Base-by-base conservation (phyloP, 441 rosid genomes). In the Erysimum cheiri region DNA sequence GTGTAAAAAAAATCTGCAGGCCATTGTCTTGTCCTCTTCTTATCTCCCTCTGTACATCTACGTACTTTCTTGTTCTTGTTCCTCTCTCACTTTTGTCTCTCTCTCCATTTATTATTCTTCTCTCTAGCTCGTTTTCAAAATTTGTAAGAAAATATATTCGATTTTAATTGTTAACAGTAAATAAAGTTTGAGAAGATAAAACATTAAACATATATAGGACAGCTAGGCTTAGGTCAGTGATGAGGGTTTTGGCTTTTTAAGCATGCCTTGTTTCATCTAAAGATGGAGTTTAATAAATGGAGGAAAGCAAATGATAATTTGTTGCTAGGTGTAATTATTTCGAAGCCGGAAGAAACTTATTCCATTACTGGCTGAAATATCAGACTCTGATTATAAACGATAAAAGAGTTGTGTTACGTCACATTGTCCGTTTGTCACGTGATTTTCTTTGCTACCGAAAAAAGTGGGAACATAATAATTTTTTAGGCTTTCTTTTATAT, bases 1-100 rank as follows among this genome's bases (percentile, higher is more conserved):
- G 75, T 47, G 71, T 61, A 44, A 69, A 47, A n/a, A 24, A 19
- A 24, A 29, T 14, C 54, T 62, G 75, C 75, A 69, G 75, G 71
- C 56, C 52, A 63, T 64, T 70, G 75, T 70, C 72, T 76, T 76
- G 75, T 76, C 75, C 56, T 76, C 75, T 76, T 76, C 76, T 48
- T 62, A 69, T 76, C 63, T 70, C n/a, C 32, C 70, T 64, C 72
- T 76, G 71, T 71, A 58, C 76, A 49, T 56, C 44, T 64, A 69
- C 57, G 71, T 76, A 70, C 79, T 57, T 65, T 50, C 72, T 76
- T 76, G 63, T 76, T 70, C 62, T 64, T 76, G 48, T 58, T 75
- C 49, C 44, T 70, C 62, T 68, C 60, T 54, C 64, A 19, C 48
- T 61, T 49, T 69, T 74, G 69, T 74, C 64, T 74, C 19, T 56